A percentile compares a stretch with the other conserved stretches of the same genome.
Conservation (phyloP, 1,284 basidiomycete genomes). For the Jaminaea rosea region DNA sequence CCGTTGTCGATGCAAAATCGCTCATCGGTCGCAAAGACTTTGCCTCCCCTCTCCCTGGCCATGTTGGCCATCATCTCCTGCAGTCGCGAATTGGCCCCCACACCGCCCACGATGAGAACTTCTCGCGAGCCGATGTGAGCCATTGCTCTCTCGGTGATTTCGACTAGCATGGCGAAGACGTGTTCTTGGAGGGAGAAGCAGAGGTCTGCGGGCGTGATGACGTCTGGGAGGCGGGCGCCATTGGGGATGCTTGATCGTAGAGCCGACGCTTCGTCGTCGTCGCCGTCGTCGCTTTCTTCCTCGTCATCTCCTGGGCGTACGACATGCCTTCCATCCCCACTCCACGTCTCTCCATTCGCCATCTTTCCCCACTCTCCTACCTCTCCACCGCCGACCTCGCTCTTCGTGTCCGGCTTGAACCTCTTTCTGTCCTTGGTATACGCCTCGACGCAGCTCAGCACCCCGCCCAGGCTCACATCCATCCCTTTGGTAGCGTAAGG, state of each 20-base stretch:
- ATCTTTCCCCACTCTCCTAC: slow-evolving; percentile 21
- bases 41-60: slow-evolving; percentile 79
- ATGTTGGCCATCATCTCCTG: slow-evolving; percentile 99
- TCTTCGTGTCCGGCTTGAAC: slow-evolving; percentile 16
- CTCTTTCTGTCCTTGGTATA: slow-evolving; percentile 54
- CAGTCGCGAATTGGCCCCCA: slow-evolving; percentile 75
- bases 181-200: slow-evolving; percentile 97
- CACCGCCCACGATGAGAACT: slow-evolving; percentile 93
- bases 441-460: slow-evolving; percentile 77
- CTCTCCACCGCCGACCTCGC: background rate
- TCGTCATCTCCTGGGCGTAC: background rate
- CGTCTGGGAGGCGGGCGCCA: background rate
- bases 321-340: slow-evolving; percentile 32
- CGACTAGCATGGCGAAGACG: slow-evolving; percentile 95
- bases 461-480: slow-evolving; percentile 91
- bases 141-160: slow-evolving; percentile 98
- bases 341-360: slow-evolving; percentile 35
- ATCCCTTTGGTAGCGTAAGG: slow-evolving; percentile 98
- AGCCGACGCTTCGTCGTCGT: slow-evolving; percentile 13
- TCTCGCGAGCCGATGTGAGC: slow-evolving; percentile 94
- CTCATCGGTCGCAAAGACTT: slow-evolving; percentile 92
- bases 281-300: slow-evolving; percentile 3
- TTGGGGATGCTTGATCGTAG: background rate
- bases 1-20: slow-evolving; percentile 99
- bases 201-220: slow-evolving; percentile 80